Conservation (phyloP, 768 basidiomycete species). For the Fibroporia radiculosa region DNA sequence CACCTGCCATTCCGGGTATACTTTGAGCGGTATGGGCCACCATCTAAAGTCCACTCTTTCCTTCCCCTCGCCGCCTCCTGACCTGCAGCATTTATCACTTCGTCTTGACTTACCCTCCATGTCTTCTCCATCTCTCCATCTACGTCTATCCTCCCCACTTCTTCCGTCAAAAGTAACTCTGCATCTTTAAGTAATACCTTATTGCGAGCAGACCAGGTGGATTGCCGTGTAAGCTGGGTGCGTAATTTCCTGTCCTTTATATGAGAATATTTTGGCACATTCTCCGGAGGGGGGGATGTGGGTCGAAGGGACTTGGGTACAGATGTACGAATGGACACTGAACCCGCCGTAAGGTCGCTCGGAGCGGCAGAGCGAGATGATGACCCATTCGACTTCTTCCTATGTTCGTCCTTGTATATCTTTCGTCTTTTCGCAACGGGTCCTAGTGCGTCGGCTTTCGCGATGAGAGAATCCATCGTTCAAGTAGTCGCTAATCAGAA, state of each 20-base stretch:
- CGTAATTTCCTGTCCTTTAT: slow-evolving; percentile 73
- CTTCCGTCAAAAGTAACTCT: slow-evolving; percentile 60
- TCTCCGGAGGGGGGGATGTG: slow-evolving; percentile 36
- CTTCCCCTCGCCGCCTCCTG: slow-evolving; percentile 70
- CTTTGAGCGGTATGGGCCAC: slow-evolving; percentile 76
- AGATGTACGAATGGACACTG: slow-evolving; percentile 34
- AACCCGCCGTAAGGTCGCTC: slow-evolving; percentile 14
- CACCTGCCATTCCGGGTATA: slow-evolving; percentile 93
- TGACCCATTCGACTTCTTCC: slow-evolving; percentile 7
- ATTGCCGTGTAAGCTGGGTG: slow-evolving; percentile 55
- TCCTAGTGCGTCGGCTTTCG: slow-evolving; percentile 54
- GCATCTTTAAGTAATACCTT: slow-evolving; percentile 62
- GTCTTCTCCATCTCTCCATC: slow-evolving; percentile 82
- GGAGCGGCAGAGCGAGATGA: slow-evolving; percentile 8
- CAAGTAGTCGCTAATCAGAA: background rate
- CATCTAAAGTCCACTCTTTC: slow-evolving; percentile 75
- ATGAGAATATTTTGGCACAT: slow-evolving; percentile 44
- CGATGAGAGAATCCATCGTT: slow-evolving; percentile 67
- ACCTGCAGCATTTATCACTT: slow-evolving; percentile 60
- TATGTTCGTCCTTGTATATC: slow-evolving; percentile 12
- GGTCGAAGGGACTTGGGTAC: slow-evolving; percentile 64
- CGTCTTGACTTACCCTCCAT: slow-evolving; percentile 80
- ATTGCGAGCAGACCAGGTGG: slow-evolving; percentile 52
- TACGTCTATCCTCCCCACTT: slow-evolving; percentile 64
- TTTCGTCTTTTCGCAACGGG: slow-evolving; percentile 32